These are phyloP conservation scores for Mortierella antarctica DNA, from an alignment of 192 early-diverging fungal genomes.

Conservation along the genomic window DNA sequence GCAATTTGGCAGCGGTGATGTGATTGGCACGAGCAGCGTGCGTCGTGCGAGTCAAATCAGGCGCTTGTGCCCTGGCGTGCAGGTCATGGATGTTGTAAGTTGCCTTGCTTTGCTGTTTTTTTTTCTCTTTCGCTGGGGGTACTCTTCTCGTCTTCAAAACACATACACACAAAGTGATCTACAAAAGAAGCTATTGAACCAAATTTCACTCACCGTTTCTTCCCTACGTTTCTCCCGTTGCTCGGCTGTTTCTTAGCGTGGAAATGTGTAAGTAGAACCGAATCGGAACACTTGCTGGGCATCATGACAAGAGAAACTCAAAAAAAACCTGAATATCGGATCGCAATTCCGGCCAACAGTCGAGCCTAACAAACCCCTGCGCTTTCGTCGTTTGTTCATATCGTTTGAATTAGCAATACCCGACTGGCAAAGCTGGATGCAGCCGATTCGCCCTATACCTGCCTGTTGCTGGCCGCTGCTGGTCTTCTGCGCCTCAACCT, in stretches of 20 bases:
- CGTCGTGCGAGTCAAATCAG: constrained; percentile 89
- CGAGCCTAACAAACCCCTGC: too few relatives aligned
- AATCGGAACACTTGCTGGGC: not conserved
- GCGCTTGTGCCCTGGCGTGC: constrained; percentile 77
- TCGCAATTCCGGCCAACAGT: too few relatives aligned
- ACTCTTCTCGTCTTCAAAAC: not conserved
- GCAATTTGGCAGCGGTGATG: constrained; percentile 76
- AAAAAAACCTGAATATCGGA: too few relatives aligned
- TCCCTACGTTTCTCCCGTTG: constrained; percentile 14
- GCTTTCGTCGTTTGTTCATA: constrained; percentile 55
- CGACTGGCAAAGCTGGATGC: constrained; percentile 89
- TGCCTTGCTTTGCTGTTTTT: constrained; percentile 7
- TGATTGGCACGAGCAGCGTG: constrained; percentile 91
- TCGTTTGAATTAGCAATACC: constrained; percentile 79
- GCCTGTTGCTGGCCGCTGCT: constrained; percentile 88
- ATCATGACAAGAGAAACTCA: not conserved
- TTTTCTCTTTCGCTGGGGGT: not conserved
- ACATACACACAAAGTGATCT: too few relatives aligned
- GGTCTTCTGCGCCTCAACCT: constrained; percentile 81
- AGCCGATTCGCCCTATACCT: constrained; percentile 72
- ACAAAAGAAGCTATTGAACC: too few relatives aligned
- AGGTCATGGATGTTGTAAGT: constrained; percentile 81
- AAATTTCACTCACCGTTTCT: not conserved
- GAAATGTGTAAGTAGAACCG: constrained; percentile 32
- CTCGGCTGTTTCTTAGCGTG: constrained; percentile 23